Base-by-base conservation (phyloP, 768 basidiomycete genomes). In the Boletellus ananas region DNA sequence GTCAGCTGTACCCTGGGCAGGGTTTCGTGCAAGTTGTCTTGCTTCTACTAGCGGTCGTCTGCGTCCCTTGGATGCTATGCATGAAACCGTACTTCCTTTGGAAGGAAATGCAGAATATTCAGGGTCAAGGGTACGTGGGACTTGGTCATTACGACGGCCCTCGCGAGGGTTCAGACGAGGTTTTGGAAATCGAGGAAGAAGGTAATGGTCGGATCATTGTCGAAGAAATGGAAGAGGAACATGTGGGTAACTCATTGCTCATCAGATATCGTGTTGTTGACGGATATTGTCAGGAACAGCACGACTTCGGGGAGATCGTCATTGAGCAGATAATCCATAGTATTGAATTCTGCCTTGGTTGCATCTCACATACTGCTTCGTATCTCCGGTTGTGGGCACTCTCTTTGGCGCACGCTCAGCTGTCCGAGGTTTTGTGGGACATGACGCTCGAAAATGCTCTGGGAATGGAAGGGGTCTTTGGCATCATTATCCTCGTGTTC, bases 311-410 rank as follows among this genome's bases (percentile, higher is more conserved):
- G 63, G 96, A 99, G 69, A 82, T 96, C 51, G 81, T 96, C 20
- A 90, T 98, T 52, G 95, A 99, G 71, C 96, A 99, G 69, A 77
- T 96, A 54, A 99, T 99, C 63, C 96, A 98, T 71, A 95, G 94
- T 21, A 97, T 99, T 70, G 96, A 99, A 73, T 99, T 98, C 72
- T 99, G 96, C 66, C 83, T 99, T 31, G 96, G 95, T 7, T 97
- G 95, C 69, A 97, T 97, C 62, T 98, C 95, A 56, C 95, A 97
- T 69, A 98, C 95, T 1, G 91, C 91, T 12, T 92, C 89, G 14
- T 91, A 90, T 70, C 80, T 93, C 42, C 88, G 95, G 65, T 77
- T 99, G 34, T 98, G 95, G 95, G 96, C 96, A 17, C 80, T 99
- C 7, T 99, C 96, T 21, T 80, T 99, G 45, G 96, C 96, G 11